Base-by-base conservation (phyloP, 148 eudicot genomes). In the Chenopodium album region DNA sequence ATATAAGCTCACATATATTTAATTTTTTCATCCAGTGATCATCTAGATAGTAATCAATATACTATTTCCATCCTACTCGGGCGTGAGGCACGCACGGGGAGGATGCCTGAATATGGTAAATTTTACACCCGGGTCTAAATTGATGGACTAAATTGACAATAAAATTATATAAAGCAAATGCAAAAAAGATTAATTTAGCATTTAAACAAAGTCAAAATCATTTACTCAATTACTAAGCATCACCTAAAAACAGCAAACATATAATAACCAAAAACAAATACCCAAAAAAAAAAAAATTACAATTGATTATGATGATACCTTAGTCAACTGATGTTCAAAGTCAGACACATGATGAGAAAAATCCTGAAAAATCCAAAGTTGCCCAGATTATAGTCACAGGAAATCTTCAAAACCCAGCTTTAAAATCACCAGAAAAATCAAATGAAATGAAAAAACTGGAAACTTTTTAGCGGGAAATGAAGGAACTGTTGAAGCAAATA, bases 321-420 rank as follows among this genome's bases (percentile, higher is more conserved):
- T 71, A 77, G 81, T 77, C 85, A 82, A 77, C 77, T 77, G 52
- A 47, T 60, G 69, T 34, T 64, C 85, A 62, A 78, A 71, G 66
- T 80, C 71, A 37, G 52, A 41, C 44, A 41, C 44, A 41, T 5
- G 44, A 77, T 60, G 26, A 9, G 22, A 56, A 67, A 46, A 81
- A 81, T 34, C 54, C 74, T 66, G 17, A 12, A 29, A 23, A 70
- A 67, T 37, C 47, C 71, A 76, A 47, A 75, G 34, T 50, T 26
- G 7, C 65, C 50, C 56, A 75, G 65, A 82, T 52, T 34, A 48
- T 20, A 34, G 59, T 47, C 46, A 17, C 9, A 79, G 16, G 7
- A 41, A 54, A 75, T 14, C 9, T 70, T 31, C 34, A 72, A 52
- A 31, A 50, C 80, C 80, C 77, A 84, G 19, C 32, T 84, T 46